Evolutionary conservation across 345 rosid species (phyloP).

Genomic region (Rubroshorea leprosula): DNA sequence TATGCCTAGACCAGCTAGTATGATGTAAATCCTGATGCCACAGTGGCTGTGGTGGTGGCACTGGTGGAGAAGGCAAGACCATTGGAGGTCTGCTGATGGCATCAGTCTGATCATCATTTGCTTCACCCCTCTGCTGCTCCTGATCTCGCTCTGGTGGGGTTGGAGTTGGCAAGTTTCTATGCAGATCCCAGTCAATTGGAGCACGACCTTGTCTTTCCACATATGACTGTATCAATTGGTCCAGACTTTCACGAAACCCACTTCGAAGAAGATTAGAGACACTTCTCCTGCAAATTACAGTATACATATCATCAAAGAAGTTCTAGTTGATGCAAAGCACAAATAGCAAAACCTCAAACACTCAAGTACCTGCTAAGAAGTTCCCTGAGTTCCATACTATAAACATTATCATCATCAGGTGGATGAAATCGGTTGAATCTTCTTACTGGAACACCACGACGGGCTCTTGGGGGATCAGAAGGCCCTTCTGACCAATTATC

Average conservation of each 20-base stretch:
- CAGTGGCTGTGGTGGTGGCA: constrained; percentile 87
- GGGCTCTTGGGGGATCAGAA: constrained; percentile 58
- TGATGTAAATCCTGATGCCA: constrained; percentile 95
- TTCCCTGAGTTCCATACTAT: constrained; percentile 96
- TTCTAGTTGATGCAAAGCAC: not conserved
- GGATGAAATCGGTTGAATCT: constrained; percentile 88
- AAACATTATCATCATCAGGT: constrained; percentile 94
- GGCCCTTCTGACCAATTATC: constrained; percentile 60
- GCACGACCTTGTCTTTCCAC: constrained; percentile 86
- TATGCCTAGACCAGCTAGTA: constrained; percentile 80
- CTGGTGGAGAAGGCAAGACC: constrained; percentile 74
- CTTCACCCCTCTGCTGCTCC: constrained; percentile 64
- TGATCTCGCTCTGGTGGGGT: constrained; percentile 56
- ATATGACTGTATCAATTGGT: constrained; percentile 90
- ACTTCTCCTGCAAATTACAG: constrained; percentile 61
- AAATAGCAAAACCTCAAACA: not conserved
- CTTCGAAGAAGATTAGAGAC: constrained; percentile 97
- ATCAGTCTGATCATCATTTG: constrained; percentile 44
- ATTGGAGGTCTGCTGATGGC: constrained; percentile 52
- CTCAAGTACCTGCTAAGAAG: constrained; percentile 80
- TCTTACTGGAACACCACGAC: constrained; percentile 54
- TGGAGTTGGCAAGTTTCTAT: constrained; percentile 63
- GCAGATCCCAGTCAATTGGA: constrained; percentile 93
- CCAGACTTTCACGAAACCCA: constrained; percentile 98
- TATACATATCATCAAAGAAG: constrained; percentile 6